Conservation (phyloP, 768 basidiomycete species). For the Trametes meyenii region DNA sequence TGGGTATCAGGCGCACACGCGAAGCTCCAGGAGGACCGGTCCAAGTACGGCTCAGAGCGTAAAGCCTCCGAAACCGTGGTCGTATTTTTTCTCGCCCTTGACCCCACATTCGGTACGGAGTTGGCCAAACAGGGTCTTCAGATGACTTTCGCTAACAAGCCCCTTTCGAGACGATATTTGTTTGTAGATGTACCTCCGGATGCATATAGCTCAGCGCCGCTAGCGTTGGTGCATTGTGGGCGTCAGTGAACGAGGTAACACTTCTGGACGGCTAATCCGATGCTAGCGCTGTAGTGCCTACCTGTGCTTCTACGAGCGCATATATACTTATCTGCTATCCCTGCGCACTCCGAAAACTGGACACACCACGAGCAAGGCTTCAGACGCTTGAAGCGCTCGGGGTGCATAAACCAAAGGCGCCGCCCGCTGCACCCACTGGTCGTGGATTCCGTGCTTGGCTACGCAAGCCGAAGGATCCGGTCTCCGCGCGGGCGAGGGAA, state of each 20-base stretch:
- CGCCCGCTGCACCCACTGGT: not conserved
- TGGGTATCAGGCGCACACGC: constrained; percentile 13
- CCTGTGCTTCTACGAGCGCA: too few relatives aligned
- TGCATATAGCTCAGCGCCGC: too few relatives aligned
- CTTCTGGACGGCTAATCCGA: too few relatives aligned
- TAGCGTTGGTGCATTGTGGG: too few relatives aligned
- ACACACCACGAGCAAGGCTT: too few relatives aligned
- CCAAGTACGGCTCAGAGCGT: constrained; percentile 3
- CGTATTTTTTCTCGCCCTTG: not conserved
- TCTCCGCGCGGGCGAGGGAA: constrained; percentile 4
- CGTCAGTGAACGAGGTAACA: too few relatives aligned
- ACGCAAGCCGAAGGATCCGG: constrained; percentile 16
- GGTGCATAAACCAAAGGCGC: not conserved
- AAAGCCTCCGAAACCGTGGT: constrained; percentile 18
- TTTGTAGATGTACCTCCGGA: too few relatives aligned
- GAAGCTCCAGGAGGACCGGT: constrained; percentile 11
- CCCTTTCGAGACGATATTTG: too few relatives aligned
- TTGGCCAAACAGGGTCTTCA: not conserved
- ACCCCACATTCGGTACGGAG: constrained; percentile 1
- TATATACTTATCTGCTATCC: too few relatives aligned
- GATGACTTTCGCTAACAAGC: too few relatives aligned
- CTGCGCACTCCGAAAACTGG: too few relatives aligned
- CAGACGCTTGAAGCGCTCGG: not conserved
- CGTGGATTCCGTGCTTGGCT: not conserved
- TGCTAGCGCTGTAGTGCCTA: too few relatives aligned